Conservation (phyloP, 805 yeast genomes). For the Schwanniomyces sp. region DNA sequence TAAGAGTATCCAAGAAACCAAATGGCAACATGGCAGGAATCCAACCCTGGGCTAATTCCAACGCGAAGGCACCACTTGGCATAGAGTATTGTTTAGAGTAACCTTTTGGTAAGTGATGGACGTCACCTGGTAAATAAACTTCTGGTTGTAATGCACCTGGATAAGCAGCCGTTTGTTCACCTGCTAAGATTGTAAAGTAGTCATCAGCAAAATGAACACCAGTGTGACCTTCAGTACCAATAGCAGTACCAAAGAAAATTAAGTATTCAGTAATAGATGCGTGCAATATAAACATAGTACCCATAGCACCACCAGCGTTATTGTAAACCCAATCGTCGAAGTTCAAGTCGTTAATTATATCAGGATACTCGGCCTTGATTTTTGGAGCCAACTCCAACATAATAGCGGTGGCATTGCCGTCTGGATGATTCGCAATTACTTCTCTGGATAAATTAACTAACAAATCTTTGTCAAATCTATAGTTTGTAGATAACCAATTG, state of each 20-base stretch:
- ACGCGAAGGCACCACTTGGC: constrained; percentile 80
- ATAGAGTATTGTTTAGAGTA: constrained; percentile 79
- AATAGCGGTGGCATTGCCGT: constrained; percentile 60
- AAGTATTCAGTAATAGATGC: constrained; percentile 92
- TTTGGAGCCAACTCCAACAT: constrained; percentile 60
- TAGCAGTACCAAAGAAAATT: constrained; percentile 89
- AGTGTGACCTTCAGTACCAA: constrained; percentile 94
- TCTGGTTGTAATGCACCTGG: constrained; percentile 66
- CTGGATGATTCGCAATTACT: constrained; percentile 53
- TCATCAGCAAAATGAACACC: constrained; percentile 98
- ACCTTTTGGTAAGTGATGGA: constrained; percentile 77
- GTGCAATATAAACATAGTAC: constrained; percentile 90
- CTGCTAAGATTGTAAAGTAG: constrained; percentile 86
- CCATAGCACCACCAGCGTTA: constrained; percentile 99
- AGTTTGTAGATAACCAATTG: constrained; percentile 70
- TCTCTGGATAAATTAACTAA: constrained; percentile 59
- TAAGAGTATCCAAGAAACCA: constrained; percentile 78
- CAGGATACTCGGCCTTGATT: constrained; percentile 68
- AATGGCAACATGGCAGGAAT: constrained; percentile 97
- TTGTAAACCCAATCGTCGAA: constrained; percentile 91
- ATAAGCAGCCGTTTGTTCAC: constrained; percentile 71
- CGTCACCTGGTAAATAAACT: constrained; percentile 83
- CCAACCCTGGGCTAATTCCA: constrained; percentile 98
- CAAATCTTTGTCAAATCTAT: constrained; percentile 65
- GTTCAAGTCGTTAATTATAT: constrained; percentile 66